Percentiles rank a stretch among this genome's conserved stretches.
Conservation (phyloP, 208 protist genomes). For the Crithidia brevicula region DNA sequence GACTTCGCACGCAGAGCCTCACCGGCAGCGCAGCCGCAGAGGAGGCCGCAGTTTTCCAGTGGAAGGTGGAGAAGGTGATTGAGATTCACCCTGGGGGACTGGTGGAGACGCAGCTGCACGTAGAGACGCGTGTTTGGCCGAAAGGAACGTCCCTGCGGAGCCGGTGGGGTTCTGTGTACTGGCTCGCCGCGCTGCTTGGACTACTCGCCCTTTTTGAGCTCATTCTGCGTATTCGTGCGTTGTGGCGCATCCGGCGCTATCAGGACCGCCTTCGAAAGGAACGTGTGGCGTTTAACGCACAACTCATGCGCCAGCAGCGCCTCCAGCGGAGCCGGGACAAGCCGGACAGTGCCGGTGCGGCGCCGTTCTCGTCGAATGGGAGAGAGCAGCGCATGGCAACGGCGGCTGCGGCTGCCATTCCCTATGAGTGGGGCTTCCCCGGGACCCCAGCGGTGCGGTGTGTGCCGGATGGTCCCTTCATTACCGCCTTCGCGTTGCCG, state of each 20-base stretch:
- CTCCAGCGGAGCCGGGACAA: neutral
- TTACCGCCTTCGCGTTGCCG: neutral
- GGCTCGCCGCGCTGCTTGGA: slow-evolving; percentile 31
- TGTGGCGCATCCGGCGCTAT: slow-evolving; percentile 36
- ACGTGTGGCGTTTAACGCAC: slow-evolving; percentile 5
- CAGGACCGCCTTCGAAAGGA: slow-evolving; percentile 10
- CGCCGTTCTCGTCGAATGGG: neutral
- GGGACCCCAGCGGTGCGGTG: neutral
- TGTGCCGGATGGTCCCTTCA: neutral
- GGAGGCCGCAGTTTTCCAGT: slow-evolving; percentile 41
- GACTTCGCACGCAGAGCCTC: neutral
- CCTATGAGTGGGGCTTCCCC: slow-evolving; percentile 28
- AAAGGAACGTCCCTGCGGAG: neutral
- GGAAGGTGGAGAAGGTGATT: slow-evolving; percentile 43
- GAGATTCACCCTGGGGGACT: slow-evolving; percentile 46
- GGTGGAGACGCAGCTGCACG: slow-evolving; percentile 48
- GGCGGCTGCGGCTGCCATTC: neutral
- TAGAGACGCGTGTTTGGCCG: slow-evolving; percentile 34
- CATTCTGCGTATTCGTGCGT: slow-evolving; percentile 33
- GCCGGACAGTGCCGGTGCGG: neutral
- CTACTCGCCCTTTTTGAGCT: slow-evolving; percentile 41
- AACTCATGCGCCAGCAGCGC: neutral
- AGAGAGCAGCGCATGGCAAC: neutral
- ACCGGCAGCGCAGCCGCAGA: neutral
- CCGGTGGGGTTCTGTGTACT: slow-evolving; percentile 14